Conservation (phyloP, 352 stramenopile genomes). For the Saprolegnia parasitica region DNA sequence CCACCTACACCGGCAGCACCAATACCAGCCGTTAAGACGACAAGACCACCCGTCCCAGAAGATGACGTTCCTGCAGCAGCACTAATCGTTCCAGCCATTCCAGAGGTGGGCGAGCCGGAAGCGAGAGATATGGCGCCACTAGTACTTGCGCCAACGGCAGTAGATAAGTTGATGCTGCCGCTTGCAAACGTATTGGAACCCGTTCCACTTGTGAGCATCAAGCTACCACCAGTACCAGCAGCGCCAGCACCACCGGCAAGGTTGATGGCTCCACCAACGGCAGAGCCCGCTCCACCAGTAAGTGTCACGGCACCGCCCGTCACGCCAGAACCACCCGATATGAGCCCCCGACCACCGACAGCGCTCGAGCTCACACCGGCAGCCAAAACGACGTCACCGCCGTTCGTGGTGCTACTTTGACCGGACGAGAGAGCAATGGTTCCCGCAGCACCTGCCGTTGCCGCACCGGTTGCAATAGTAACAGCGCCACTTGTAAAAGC, state of each 20-base stretch:
- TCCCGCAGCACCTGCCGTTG: slow-evolving; percentile 12
- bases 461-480: slow-evolving; percentile 8
- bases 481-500: slow-evolving; percentile 9
- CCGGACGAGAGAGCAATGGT: slow-evolving; percentile 8
- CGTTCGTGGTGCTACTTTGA: slow-evolving; percentile 38
- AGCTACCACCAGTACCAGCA: slow-evolving; percentile 46
- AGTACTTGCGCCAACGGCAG: slow-evolving; percentile 20
- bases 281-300: slow-evolving; percentile 26
- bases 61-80: slow-evolving; percentile 16
- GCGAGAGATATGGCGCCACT: slow-evolving; percentile 18
- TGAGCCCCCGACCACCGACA: slow-evolving; percentile 1
- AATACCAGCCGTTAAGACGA: slow-evolving; percentile 16
- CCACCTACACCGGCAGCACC: slow-evolving; percentile 7
- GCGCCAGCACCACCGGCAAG: slow-evolving; percentile 8
- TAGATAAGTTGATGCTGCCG: slow-evolving; percentile 14
- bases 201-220: slow-evolving; percentile 16
- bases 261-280: slow-evolving; percentile 35
- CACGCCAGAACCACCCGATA: slow-evolving; percentile 11
- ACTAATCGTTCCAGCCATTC: slow-evolving; percentile 8
- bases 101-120: slow-evolving; percentile 17
- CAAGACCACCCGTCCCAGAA: slow-evolving; percentile 8
- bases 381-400: slow-evolving; percentile 45
- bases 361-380: slow-evolving; percentile 50
- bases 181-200: slow-evolving; percentile 8
- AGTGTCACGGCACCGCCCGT: slow-evolving; percentile 10